A percentile compares a stretch with the other conserved stretches of the same genome.
These are phyloP conservation scores for Aquilaria malaccensis DNA, from an alignment of 345 rosid genomes.

Conservation along the genomic window DNA sequence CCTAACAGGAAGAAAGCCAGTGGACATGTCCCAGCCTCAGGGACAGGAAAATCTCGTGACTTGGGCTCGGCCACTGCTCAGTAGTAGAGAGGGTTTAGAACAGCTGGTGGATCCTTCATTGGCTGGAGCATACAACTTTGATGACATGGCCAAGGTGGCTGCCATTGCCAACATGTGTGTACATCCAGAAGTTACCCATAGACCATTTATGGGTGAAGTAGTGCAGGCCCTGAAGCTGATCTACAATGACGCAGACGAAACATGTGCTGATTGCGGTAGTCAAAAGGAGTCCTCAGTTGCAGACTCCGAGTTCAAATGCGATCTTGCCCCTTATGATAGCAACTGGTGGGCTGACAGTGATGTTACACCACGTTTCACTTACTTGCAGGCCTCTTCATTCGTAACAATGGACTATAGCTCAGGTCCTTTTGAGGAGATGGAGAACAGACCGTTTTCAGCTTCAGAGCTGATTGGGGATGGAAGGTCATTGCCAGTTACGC, in stretches of 20 bases:
- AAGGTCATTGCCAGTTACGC: slow-evolving; percentile 44
- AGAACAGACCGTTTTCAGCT: slow-evolving; percentile 65
- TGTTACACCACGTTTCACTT: slow-evolving; percentile 59
- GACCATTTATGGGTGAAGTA: slow-evolving; percentile 99
- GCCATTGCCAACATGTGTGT: slow-evolving; percentile 99
- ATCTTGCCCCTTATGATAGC: slow-evolving; percentile 56
- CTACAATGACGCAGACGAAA: slow-evolving; percentile 78
- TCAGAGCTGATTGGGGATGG: slow-evolving; percentile 44
- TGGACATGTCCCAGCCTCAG: slow-evolving; percentile 95
- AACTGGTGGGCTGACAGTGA: slow-evolving; percentile 89
- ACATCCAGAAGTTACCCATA: slow-evolving; percentile 83
- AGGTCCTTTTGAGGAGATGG: slow-evolving; percentile 62
- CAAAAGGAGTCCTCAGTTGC: slow-evolving; percentile 76
- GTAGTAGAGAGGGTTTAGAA: slow-evolving; percentile 77
- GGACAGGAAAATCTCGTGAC: slow-evolving; percentile 98
- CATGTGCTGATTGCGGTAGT: slow-evolving; percentile 72
- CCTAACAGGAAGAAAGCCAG: slow-evolving; percentile 92
- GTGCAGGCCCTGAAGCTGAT: slow-evolving; percentile 98
- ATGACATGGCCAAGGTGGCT: slow-evolving; percentile 96
- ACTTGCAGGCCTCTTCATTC: slow-evolving; percentile 75
- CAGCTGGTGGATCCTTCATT: slow-evolving; percentile 78
- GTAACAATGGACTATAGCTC: slow-evolving; percentile 96
- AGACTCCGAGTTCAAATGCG: slow-evolving; percentile 74
- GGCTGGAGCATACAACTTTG: slow-evolving; percentile 70
- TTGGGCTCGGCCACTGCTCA: slow-evolving; percentile 91